Base-by-base conservation (phyloP, 129 eudicot species). In the Kitagawia praeruptora region DNA sequence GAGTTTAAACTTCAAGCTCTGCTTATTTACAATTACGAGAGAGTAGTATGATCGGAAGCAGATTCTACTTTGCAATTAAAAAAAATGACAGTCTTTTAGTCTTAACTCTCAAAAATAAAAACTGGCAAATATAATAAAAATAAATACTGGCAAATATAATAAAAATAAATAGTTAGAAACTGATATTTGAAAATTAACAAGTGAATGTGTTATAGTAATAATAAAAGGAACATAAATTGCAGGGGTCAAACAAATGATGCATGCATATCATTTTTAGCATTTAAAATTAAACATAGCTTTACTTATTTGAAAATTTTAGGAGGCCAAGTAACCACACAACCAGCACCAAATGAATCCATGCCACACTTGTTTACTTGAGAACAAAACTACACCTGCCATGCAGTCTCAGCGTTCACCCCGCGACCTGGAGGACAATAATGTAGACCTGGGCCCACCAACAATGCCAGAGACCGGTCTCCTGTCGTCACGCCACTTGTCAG, bases 401-500 rank as follows among this genome's bases (percentile, higher is more conserved):
- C 72, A 67, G 39, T 31, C 23, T 67, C 73, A 67, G 73, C 73
- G 73, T 67, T 67, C 73, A 31, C 73, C 73, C 19, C 73, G 73
- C 3, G 73, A 67, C 73, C 73, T 67, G 41, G 73, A 31, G 23
- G 41, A 31, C 73, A 67, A 67, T 23, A 67, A 67, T 28, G 40
- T 13, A 4, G 73, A 67, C 73, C 73, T 67, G 40, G 73, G 41
- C 73, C 73, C 73, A 67, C 73, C 73, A 31, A 34, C 73, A 34
- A 31, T 67, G 41, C 40, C 73, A 67, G 73, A 34, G 10, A 34
- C 41, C 0, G 73, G 73, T 31, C 73, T 67, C 41, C 73, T 67
- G 21, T 67, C 42, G 0, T 67, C 73, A 67, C 73, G 73, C 73
- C 73, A 67, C 23, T 14, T 67, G 73, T 67, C 73, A 61, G 69